These are phyloP conservation scores for Pseudogymnoascus sp. DNA, from an alignment of 2,329 filamentous ascomycete genomes.

Conservation along the genomic window DNA sequence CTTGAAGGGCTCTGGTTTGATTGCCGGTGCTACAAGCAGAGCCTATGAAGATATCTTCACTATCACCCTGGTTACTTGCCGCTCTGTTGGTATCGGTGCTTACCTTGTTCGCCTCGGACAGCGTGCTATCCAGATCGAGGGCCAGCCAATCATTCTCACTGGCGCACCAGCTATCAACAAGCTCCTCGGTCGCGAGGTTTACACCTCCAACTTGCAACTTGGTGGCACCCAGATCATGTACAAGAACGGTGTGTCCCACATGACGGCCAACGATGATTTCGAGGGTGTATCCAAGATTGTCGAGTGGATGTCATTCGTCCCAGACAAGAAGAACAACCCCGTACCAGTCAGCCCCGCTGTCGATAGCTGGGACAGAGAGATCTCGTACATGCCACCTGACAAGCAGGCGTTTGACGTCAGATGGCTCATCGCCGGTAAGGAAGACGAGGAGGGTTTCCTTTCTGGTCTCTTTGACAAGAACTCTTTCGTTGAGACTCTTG, in stretches of 20 bases:
- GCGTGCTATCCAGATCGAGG: constrained; percentile 97
- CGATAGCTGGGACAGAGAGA: constrained; percentile 88
- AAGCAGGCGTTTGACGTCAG: constrained; percentile 88
- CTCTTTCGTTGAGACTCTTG: constrained; percentile 93
- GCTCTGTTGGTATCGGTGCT: constrained; percentile 97
- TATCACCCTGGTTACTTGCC: constrained; percentile 91
- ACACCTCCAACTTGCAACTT: constrained; percentile 97
- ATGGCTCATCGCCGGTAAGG: constrained; percentile 83
- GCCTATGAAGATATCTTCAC: constrained; percentile 99
- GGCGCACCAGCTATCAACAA: constrained; percentile 98
- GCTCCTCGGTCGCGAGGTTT: constrained; percentile 92
- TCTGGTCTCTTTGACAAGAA: constrained; percentile 91
- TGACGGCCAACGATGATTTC: constrained; percentile 96
- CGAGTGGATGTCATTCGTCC: constrained; percentile 95
- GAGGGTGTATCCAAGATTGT: constrained; percentile 97
- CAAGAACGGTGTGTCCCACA: constrained; percentile 98
- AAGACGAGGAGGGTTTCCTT: constrained; percentile 72
- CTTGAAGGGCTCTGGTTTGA: constrained; percentile 91
- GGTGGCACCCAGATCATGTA: constrained; percentile 99
- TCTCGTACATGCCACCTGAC: constrained; percentile 69
- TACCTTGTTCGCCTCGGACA: constrained; percentile 97
- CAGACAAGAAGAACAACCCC: constrained; percentile 86
- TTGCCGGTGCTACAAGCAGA: constrained; percentile 91
- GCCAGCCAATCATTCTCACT: constrained; percentile 96
- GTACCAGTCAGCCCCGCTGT: constrained; percentile 82